Conservation (phyloP, 2,329 filamentous ascomycete species). For the Hymenoscyphus infarciens region DNA sequence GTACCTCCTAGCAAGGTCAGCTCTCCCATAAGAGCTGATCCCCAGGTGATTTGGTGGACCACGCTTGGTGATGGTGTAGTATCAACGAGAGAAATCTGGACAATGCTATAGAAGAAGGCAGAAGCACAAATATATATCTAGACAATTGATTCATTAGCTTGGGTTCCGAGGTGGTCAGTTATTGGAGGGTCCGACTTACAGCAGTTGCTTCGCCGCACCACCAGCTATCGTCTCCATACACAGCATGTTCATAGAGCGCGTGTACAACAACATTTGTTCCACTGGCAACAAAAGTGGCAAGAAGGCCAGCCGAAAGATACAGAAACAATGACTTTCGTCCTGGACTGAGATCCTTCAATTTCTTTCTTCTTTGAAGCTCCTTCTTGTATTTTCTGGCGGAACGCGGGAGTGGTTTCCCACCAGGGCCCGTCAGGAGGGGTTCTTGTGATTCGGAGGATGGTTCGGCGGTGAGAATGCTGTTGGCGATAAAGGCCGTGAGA, state of each 20-base stretch:
- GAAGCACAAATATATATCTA: slow-evolving; percentile 83
- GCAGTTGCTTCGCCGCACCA: slow-evolving; percentile 79
- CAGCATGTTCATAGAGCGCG: slow-evolving; percentile 56
- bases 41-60: slow-evolving; percentile 79
- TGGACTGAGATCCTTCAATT: slow-evolving; percentile 54
- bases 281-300: slow-evolving; percentile 73
- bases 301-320: slow-evolving; percentile 66
- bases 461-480: slow-evolving; percentile 52
- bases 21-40: slow-evolving; percentile 69
- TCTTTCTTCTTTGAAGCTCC: slow-evolving; percentile 41
- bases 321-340: slow-evolving; percentile 69
- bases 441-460: slow-evolving; percentile 35
- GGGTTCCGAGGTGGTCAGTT: slow-evolving; percentile 18
- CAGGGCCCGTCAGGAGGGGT: slow-evolving; percentile 64
- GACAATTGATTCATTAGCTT: slow-evolving; percentile 14
- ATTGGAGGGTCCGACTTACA: slow-evolving; percentile 48
- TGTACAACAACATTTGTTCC: slow-evolving; percentile 70
- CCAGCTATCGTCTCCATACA: slow-evolving; percentile 54
- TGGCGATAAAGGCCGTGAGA: slow-evolving; percentile 56
- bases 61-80: slow-evolving; percentile 75
- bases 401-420: slow-evolving; percentile 75
- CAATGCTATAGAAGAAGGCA: slow-evolving; percentile 81
- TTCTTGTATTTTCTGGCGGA: slow-evolving; percentile 41
- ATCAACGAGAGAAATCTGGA: slow-evolving; percentile 83
- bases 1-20: slow-evolving; percentile 66